Conservation (phyloP, 306 rosid species). For the Castanea crenata region DNA sequence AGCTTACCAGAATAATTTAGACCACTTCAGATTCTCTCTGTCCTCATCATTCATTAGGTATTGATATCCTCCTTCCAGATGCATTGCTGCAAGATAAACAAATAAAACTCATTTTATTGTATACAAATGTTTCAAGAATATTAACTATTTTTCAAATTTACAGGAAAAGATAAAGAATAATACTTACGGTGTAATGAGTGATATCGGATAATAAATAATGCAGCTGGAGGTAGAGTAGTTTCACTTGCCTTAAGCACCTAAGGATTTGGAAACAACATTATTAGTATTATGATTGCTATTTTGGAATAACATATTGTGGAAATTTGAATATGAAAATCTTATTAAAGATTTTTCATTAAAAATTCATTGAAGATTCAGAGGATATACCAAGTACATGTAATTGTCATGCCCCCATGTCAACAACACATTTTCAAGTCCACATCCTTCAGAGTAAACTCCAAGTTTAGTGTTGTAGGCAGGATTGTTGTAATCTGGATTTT, state of each 20-base stretch:
- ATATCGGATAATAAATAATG: constrained; percentile 38
- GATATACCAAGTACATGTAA: constrained; percentile 45
- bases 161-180: not conserved
- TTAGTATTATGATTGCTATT: no score
- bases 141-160: no score
- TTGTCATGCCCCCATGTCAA: constrained; percentile 61
- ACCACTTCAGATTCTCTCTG: not conserved
- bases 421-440: constrained; percentile 38
- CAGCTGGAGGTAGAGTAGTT: constrained; percentile 41
- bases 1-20: constrained; percentile 1
- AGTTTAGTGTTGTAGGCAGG: constrained; percentile 29
- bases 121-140: no score
- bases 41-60: not conserved
- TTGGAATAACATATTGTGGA: no score
- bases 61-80: not conserved
- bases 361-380: not conserved
- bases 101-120: not conserved
- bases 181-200: constrained; percentile 44
- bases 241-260: constrained; percentile 42
- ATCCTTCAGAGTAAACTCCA: constrained; percentile 35
- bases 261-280: not conserved
- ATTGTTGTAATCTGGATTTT: constrained; percentile 27
- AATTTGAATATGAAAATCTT: not conserved
- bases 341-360: not conserved
- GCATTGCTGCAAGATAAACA: not conserved